These are phyloP conservation scores for Dicorynia guianensis DNA, from an alignment of 306 rosid genomes.

Conservation along the genomic window DNA sequence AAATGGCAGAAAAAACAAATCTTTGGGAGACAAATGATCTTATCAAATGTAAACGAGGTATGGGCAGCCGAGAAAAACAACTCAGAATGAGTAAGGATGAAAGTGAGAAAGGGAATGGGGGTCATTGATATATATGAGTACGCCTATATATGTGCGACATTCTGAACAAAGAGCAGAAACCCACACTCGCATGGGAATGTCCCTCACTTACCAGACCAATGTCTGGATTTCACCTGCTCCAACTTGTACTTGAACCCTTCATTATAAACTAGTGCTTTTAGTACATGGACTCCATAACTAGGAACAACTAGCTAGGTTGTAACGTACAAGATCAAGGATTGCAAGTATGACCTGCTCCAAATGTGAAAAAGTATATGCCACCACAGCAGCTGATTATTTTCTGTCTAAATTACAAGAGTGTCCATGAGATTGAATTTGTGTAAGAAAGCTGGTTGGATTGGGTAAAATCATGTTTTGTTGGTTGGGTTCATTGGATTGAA, in stretches of 20 bases:
- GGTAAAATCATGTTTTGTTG: too few species aligned
- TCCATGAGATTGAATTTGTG: too few species aligned
- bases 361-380: too few species aligned
- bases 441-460: too few species aligned
- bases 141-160: slow-evolving; percentile 32
- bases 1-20: neutral
- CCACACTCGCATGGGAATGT: slow-evolving; percentile 49
- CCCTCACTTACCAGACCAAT: slow-evolving; percentile 47
- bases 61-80: slow-evolving; percentile 37
- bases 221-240: slow-evolving; percentile 53
- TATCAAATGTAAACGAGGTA: slow-evolving; percentile 18
- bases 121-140: neutral
- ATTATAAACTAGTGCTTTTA: slow-evolving; percentile 20
- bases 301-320: neutral
- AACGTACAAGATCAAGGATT: slow-evolving; percentile 9
- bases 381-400: too few species aligned
- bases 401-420: too few species aligned
- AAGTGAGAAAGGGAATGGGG: neutral
- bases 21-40: neutral
- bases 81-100: neutral
- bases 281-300: slow-evolving; percentile 24
- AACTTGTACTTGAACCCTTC: neutral
- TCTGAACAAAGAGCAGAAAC: neutral
- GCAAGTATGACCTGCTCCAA: neutral
- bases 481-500: too few species aligned